A percentile compares a stretch with the other conserved stretches of the same genome.
Conservation (phyloP, 75 land plant species). For the Sequoiadendron giganteum region DNA sequence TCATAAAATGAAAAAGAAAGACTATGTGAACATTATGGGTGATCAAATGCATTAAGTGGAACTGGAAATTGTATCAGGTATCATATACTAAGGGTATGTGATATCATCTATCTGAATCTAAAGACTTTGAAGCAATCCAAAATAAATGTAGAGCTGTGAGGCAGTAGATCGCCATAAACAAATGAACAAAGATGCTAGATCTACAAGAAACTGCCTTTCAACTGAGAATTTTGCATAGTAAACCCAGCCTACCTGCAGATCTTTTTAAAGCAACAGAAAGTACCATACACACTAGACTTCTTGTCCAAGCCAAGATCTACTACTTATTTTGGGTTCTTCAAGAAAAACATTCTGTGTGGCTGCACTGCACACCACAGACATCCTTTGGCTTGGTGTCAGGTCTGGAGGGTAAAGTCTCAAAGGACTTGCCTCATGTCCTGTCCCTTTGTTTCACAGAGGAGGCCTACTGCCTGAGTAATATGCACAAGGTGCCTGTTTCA, state of each 20-base stretch:
- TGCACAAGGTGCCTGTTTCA: too few species aligned
- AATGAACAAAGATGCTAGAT: neutral
- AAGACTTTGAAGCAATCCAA: neutral
- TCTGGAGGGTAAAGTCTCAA: neutral
- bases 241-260: neutral
- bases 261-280: neutral
- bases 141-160: neutral
- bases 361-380: neutral
- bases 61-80: neutral
- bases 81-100: neutral
- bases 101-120: neutral
- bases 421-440: neutral
- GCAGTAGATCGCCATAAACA: neutral
- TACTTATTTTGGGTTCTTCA: neutral
- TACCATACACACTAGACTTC: neutral
- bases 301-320: neutral
- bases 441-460: neutral
- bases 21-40: neutral
- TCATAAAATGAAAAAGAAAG: neutral
- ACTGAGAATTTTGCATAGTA: neutral
- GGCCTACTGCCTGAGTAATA: neutral
- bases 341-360: neutral
- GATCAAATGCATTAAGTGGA: neutral
- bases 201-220: neutral
- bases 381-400: neutral